Conservation (phyloP, 2,329 filamentous ascomycete genomes). For the Myotisia sp. region DNA sequence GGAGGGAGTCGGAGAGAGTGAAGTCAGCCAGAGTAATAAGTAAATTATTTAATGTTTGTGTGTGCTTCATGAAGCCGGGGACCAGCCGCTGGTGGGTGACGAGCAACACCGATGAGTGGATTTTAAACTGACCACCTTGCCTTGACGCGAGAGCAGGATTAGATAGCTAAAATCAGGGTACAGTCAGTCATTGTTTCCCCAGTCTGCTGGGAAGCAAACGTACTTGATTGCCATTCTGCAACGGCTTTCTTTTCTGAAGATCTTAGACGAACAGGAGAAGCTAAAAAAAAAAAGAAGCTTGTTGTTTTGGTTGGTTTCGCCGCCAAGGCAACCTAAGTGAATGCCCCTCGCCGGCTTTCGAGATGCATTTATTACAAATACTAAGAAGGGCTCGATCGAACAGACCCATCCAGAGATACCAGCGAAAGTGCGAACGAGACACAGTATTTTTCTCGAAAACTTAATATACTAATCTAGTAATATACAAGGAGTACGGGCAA, state of each 20-base stretch:
- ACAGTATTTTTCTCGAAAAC: too few species aligned
- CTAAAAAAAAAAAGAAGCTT: neutral
- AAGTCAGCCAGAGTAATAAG: too few species aligned
- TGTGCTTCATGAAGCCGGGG: slow-evolving; percentile 14
- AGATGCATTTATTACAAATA: too few species aligned
- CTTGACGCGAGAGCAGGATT: slow-evolving; percentile 92
- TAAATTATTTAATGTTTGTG: slow-evolving; percentile 13
- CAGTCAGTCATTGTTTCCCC: neutral
- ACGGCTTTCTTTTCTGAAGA: neutral
- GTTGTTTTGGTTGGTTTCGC: slow-evolving; percentile 2
- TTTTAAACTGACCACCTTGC: slow-evolving; percentile 81
- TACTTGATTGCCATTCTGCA: slow-evolving; percentile 42
- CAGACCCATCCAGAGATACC: too few species aligned
- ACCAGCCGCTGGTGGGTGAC: slow-evolving; percentile 24
- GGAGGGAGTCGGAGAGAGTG: slow-evolving; percentile 21
- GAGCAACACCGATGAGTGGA: slow-evolving; percentile 13
- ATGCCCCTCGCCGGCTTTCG: neutral
- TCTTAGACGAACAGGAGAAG: neutral
- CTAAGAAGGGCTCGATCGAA: too few species aligned
- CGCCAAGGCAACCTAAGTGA: neutral
- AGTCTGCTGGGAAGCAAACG: slow-evolving; percentile 12
- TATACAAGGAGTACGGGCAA: too few species aligned
- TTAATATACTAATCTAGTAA: too few species aligned
- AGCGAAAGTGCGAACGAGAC: too few species aligned
- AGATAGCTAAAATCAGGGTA: slow-evolving; percentile 54